Percentiles rank a stretch among this genome's conserved stretches.
phyloP scores from a whole-genome alignment of 805 yeast genomes.

The Metschnikowia vanudenii region DNA sequence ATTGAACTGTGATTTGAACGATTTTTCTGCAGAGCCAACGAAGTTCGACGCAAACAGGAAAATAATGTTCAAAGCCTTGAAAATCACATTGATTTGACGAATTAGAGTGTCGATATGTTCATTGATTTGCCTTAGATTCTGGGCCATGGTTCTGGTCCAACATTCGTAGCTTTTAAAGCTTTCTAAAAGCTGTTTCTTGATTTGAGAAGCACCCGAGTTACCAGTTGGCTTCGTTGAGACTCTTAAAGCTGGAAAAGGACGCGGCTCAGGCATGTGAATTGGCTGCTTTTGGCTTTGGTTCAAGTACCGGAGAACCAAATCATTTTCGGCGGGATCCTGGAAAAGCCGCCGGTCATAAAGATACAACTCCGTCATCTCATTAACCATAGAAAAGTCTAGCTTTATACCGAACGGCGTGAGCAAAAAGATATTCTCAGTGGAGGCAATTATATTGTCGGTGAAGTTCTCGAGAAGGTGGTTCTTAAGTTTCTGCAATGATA shows the following conservation, averaged over 20 bases:
- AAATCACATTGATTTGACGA: slow-evolving; percentile 38
- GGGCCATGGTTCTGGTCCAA: slow-evolving; percentile 49
- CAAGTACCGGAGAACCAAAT: slow-evolving; percentile 9
- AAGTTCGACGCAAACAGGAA: slow-evolving; percentile 50
- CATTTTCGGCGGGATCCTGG: slow-evolving; percentile 22
- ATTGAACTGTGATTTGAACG: slow-evolving; percentile 39
- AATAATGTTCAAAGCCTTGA: slow-evolving; percentile 47
- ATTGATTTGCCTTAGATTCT: slow-evolving; percentile 37
- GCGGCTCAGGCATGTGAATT: slow-evolving; percentile 1
- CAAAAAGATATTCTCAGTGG: slow-evolving; percentile 42
- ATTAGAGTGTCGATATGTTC: slow-evolving; percentile 28
- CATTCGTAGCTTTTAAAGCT: slow-evolving; percentile 41
- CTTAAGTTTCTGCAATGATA: slow-evolving; percentile 34
- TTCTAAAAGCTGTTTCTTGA: slow-evolving; percentile 3
- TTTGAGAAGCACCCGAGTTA: neutral
- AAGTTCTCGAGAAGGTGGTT: slow-evolving; percentile 29
- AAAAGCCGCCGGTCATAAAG: slow-evolving; percentile 64
- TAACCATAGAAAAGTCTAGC: slow-evolving; percentile 51
- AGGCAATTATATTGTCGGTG: slow-evolving; percentile 21
- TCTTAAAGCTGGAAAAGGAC: neutral
- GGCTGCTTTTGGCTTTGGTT: slow-evolving; percentile 4
- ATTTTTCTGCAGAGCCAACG: slow-evolving; percentile 48
- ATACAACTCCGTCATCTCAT: slow-evolving; percentile 55
- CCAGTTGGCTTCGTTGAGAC: too few relatives aligned
- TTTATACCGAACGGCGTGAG: slow-evolving; percentile 66